phyloP scores from a whole-genome alignment of 306 rosid species.

The Ammopiptanthus mongolicus region DNA sequence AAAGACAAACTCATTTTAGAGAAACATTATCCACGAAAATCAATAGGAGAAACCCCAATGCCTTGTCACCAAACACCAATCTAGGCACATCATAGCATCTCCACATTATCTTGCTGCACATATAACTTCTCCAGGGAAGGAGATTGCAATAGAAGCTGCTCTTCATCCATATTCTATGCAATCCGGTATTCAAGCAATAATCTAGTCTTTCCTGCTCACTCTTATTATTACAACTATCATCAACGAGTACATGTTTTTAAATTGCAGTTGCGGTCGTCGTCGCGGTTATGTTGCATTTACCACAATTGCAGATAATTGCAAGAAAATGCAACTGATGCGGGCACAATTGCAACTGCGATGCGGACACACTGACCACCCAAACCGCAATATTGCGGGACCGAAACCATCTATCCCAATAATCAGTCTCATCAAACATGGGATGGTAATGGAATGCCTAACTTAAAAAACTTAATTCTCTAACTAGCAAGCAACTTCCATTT shows the following conservation, averaged over 20 bases:
- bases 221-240: neutral
- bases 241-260: neutral
- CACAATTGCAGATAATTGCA: too few relatives aligned
- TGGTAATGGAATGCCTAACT: neutral
- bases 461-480: neutral
- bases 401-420: neutral
- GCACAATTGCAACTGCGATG: too few relatives aligned
- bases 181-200: neutral
- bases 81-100: neutral
- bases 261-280: too few relatives aligned
- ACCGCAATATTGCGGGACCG: too few relatives aligned
- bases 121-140: neutral
- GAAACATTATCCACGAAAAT: neutral
- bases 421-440: neutral
- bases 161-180: neutral
- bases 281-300: too few relatives aligned
- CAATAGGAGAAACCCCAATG: neutral
- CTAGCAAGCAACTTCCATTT: neutral
- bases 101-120: constrained; percentile 1
- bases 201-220: neutral
- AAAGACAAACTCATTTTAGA: too few relatives aligned
- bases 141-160: neutral
- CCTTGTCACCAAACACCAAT: neutral
- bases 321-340: too few relatives aligned
- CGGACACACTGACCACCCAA: too few relatives aligned